Base-by-base conservation (phyloP, 1,284 basidiomycete genomes). In the Heliocybe sulcata region DNA sequence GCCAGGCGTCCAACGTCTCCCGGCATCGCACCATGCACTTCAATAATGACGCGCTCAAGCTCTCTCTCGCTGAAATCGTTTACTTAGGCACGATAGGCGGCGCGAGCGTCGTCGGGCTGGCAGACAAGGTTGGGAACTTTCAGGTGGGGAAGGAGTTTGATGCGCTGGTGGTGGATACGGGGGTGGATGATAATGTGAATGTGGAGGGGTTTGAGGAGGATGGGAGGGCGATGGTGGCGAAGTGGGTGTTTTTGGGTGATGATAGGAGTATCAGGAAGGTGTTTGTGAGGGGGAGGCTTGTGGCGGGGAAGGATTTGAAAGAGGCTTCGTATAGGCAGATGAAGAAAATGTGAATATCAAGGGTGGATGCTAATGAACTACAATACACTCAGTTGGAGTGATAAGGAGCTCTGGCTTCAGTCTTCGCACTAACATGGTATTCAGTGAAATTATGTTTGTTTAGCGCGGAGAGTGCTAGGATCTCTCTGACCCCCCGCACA, bases 401-500 rank as follows among this genome's bases (percentile, higher is more conserved):
- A 35, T 35, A 35, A 9, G 16, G 9, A 9, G 9, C 33, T 16
- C 9, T 9, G 16, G 33, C 9, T 9, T 16, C 38, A 42, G n/a
- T 42, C 16, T 12, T 8, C 38, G 38, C 12, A 20, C 6, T 6
- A 6, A 6, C 38, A n/a, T 42, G 3, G n/a, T 42, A 20, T 16
- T 42, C 26, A 26, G n/a, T 47, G 45, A 16, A 16, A 10, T 35
- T 49, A 26, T 35, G 50, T 53, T 6, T 45, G 45, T 58, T 27
- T 55, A n/a, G 29, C 6, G 29, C 12, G 12, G 12, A 12, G 4
- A 31, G 62, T 59, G 83, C 80, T 8, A 73, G 70, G 23, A 79
- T 69, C 20, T 67, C 62, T 61, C 78, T 75, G 50, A 89, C 81
- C 54, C 73, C 72, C 45, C 72, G 69, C 12, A 90, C 71, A 27